Evolutionary conservation across 2,329 filamentous ascomycete genomes (phyloP), one percentile per base, ranked within the genome.

Genomic region (Epichloe aotearoae): DNA sequence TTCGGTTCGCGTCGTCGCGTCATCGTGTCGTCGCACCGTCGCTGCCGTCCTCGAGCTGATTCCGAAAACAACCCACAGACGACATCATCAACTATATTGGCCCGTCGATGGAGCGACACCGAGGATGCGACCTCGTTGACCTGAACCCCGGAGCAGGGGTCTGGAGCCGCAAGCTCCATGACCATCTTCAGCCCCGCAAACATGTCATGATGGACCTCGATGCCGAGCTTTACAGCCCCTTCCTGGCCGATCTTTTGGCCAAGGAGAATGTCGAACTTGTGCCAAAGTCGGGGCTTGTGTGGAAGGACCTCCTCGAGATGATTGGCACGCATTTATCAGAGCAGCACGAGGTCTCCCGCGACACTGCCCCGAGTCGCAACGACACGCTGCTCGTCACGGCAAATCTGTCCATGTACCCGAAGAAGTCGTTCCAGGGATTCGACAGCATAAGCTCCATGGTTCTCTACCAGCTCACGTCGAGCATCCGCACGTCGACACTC

Each of bases 201-300:
- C 93, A 98, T 69, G 70, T 96, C 43, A 73, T 98, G 41, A 74
- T 96, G 66, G 90, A 97, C 61, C 81, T 83, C 3, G 77, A 86
- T 36, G 64, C 67, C 2, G 66, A 72, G 0, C 59, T 75, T 3
- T 91, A 86, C 63, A 55, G 67, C 1, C 70, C 77, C 0, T 80
- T 83, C 53, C 77, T 95, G 59, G 75, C 17, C 71, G 23, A 77
- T 0, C 69, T 89, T 2, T 63, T 79, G 6, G 59, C 73, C 1
- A 69, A 68, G 5, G 66, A 73, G 2, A 72, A 73, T 49, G 71
- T 73, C 3, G 66, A 69, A 37, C 60, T 86, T 44, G 50, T 83
- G 0, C 71, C 73, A 6, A 73, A 79, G 53, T 74, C 77, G 0
- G 77, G 81, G 26, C 69, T 84, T n/a, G 53, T 81, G 6, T 81